Evolutionary conservation across 805 yeast genomes (phyloP).

Genomic region (Nakazawaea peltata): DNA sequence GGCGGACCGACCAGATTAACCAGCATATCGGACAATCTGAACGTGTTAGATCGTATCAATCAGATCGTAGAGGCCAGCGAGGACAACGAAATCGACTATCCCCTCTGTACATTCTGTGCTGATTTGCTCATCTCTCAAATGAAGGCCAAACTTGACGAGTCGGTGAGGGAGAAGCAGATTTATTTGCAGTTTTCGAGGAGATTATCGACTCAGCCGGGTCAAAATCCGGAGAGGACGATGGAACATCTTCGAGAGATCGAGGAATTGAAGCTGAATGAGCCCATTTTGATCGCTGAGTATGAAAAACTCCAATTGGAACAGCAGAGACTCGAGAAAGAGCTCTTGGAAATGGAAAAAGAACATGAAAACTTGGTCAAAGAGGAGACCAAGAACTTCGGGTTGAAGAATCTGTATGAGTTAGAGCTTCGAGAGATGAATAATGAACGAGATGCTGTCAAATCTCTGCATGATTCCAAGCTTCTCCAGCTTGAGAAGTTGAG

Average conservation of each 20-base stretch:
- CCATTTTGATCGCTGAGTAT: slow-evolving; percentile 27
- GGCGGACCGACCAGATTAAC: slow-evolving; percentile 18
- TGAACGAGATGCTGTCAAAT: slow-evolving; percentile 55
- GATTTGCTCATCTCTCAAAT: slow-evolving; percentile 54
- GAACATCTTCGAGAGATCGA: slow-evolving; percentile 39
- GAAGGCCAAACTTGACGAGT: slow-evolving; percentile 62
- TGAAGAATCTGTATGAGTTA: slow-evolving; percentile 49
- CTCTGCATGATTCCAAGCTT: slow-evolving; percentile 53
- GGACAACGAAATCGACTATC: slow-evolving; percentile 73
- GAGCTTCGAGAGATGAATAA: slow-evolving; percentile 41
- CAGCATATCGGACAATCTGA: slow-evolving; percentile 40
- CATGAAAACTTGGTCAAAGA: slow-evolving; percentile 28
- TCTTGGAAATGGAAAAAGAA: slow-evolving; percentile 35
- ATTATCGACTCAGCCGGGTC: slow-evolving; percentile 48
- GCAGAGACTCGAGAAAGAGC: slow-evolving; percentile 37
- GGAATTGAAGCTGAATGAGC: slow-evolving; percentile 32
- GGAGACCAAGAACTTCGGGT: slow-evolving; percentile 36
- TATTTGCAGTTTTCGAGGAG: slow-evolving; percentile 68
- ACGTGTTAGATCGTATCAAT: slow-evolving; percentile 56
- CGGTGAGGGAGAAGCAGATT: slow-evolving; percentile 69
- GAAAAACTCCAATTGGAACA: slow-evolving; percentile 34
- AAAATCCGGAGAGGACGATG: slow-evolving; percentile 31
- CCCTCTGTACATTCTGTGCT: slow-evolving; percentile 86
- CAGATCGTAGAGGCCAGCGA: slow-evolving; percentile 58
- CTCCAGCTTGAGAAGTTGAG: slow-evolving; percentile 65